Conservation (phyloP, 2,329 filamentous ascomycete genomes). For the Sporothrix pallida region DNA sequence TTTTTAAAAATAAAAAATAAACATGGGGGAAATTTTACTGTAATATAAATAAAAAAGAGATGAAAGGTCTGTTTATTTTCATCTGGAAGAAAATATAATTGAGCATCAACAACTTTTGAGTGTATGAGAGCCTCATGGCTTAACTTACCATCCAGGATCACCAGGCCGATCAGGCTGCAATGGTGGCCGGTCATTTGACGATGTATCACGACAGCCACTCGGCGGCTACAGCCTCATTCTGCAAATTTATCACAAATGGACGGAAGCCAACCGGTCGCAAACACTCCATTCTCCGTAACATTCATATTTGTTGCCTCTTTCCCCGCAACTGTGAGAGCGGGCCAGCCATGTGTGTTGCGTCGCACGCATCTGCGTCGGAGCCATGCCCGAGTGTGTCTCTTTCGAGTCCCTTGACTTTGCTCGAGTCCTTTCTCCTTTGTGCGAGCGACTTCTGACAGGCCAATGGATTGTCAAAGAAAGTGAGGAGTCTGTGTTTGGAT, state of each 20-base stretch:
- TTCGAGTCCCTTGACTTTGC: too few relatives aligned
- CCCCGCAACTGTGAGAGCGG: neutral
- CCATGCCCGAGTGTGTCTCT: neutral
- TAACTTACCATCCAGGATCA: too few relatives aligned
- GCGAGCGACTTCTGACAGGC: neutral
- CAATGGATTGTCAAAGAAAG: neutral
- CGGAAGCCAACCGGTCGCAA: neutral
- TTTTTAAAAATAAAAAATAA: too few relatives aligned
- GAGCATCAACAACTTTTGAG: too few relatives aligned
- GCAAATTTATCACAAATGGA: neutral
- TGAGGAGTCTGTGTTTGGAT: neutral
- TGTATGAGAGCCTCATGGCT: too few relatives aligned
- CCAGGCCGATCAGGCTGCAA: neutral
- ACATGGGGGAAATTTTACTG: too few relatives aligned
- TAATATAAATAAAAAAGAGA: too few relatives aligned
- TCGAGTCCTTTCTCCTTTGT: neutral
- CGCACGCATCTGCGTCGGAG: slow-evolving; percentile 19
- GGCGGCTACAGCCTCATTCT: slow-evolving; percentile 6
- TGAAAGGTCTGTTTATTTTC: too few relatives aligned
- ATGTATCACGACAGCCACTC: slow-evolving; percentile 21
- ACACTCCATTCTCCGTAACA: neutral
- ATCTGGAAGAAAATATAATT: too few relatives aligned
- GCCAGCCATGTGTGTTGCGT: neutral
- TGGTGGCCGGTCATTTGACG: neutral
- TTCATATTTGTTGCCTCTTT: neutral